A percentile compares a stretch with the other conserved stretches of the same genome.
phyloP scores from a whole-genome alignment of 345 rosid genomes.

The Eucalyptus tenuipes region DNA sequence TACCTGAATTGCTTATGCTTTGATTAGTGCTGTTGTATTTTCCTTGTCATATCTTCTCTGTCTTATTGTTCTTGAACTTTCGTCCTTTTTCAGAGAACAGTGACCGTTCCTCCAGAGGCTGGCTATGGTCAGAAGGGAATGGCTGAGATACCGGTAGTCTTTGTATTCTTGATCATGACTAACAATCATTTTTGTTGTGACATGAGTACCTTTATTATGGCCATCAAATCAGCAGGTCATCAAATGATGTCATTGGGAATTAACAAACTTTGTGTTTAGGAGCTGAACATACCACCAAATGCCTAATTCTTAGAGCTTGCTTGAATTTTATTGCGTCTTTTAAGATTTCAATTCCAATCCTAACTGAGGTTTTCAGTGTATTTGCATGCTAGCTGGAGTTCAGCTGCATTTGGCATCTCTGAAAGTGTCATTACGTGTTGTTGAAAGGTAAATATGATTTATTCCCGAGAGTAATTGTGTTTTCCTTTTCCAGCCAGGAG shows the following conservation, averaged over 20 bases:
- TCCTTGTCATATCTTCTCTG: background rate
- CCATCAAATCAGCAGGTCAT: no score
- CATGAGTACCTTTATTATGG: no score
- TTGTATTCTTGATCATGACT: background rate
- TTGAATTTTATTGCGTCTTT: background rate
- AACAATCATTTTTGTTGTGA: no score
- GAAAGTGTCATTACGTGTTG: background rate
- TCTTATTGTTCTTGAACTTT: background rate
- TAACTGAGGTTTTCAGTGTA: background rate
- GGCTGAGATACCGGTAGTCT: slow-evolving; percentile 80
- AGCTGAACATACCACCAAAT: background rate
- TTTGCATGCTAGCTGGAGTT: no score
- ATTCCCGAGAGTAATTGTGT: background rate
- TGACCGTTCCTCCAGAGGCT: slow-evolving; percentile 75
- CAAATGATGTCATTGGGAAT: background rate
- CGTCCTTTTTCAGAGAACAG: slow-evolving; percentile 52
- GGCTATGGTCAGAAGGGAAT: slow-evolving; percentile 80
- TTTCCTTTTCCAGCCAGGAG: slow-evolving; percentile 54
- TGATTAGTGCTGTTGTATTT: background rate
- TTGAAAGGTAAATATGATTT: background rate
- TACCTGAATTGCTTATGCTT: background rate
- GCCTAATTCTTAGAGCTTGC: background rate
- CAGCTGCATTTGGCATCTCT: background rate
- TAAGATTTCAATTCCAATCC: background rate
- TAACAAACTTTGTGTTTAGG: background rate